Evolutionary conservation across 805 yeast species (phyloP).

Genomic region (Candida maesae): DNA sequence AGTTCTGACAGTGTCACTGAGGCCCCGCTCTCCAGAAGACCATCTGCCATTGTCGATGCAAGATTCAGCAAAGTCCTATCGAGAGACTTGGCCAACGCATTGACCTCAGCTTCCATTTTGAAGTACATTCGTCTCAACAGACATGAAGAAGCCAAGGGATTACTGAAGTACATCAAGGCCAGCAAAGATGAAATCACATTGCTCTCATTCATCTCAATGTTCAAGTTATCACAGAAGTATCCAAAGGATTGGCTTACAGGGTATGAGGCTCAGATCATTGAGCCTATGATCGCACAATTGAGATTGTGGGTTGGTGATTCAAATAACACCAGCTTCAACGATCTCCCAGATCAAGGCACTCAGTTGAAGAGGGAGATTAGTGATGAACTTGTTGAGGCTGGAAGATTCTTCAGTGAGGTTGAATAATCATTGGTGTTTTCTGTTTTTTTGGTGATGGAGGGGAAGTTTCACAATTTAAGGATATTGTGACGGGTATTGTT

Average conservation of each 20-base stretch:
- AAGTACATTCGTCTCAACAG: conserved; percentile 21
- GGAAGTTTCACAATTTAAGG: no score
- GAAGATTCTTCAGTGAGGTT: conserved; percentile 24
- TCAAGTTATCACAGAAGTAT: conserved; percentile 24
- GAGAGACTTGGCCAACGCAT: conserved; percentile 24
- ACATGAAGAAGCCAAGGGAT: conserved; percentile 12
- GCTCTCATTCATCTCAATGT: conserved; percentile 27
- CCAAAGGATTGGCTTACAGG: conserved; percentile 24
- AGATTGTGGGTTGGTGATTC: conserved; percentile 31
- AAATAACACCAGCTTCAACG: conserved; percentile 20
- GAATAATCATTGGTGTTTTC: neutral
- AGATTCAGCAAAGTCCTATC: conserved; percentile 22
- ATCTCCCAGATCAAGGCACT: conserved; percentile 22
- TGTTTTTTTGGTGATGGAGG: neutral
- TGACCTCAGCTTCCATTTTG: conserved; percentile 23
- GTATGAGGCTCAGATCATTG: conserved; percentile 16
- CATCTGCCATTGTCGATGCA: conserved; percentile 8
- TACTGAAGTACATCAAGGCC: conserved; percentile 20
- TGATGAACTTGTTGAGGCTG: conserved; percentile 27
- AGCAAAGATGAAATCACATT: conserved; percentile 22
- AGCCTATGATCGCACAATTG: conserved; percentile 22
- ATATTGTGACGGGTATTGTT: no score
- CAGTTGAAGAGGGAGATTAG: conserved; percentile 29
- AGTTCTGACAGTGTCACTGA: conserved; percentile 5
- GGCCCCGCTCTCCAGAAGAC: conserved; percentile 6